Conservation (phyloP, 2,329 filamentous ascomycete genomes). For the Xylaria sp. region DNA sequence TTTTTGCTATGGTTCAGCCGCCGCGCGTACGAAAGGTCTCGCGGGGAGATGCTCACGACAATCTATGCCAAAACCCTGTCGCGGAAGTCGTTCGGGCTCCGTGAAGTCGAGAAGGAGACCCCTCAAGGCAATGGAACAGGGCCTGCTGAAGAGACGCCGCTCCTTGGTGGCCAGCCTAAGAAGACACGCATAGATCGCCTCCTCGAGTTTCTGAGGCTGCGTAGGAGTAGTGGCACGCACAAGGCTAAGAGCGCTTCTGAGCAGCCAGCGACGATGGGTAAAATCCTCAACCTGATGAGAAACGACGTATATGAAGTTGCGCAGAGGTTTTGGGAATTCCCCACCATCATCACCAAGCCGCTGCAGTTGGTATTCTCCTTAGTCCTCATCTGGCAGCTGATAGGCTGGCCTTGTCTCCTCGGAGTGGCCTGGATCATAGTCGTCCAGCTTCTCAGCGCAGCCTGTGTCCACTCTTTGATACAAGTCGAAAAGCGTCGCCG, state of each 20-base stretch:
- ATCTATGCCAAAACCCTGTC: slow-evolving; percentile 77
- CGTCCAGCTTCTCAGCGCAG: slow-evolving; percentile 70
- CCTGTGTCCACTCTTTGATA: slow-evolving; percentile 68
- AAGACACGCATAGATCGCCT: slow-evolving; percentile 34
- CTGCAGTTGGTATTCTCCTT: slow-evolving; percentile 75
- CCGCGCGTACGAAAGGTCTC: slow-evolving; percentile 78
- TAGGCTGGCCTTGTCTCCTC: slow-evolving; percentile 78
- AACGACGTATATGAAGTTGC: slow-evolving; percentile 81
- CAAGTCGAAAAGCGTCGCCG: slow-evolving; percentile 72
- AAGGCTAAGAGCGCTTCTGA: slow-evolving; percentile 39
- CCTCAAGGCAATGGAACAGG: slow-evolving; percentile 21
- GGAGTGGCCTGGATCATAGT: slow-evolving; percentile 70
- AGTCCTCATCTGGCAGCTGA: slow-evolving; percentile 73
- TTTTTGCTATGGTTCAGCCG: slow-evolving; percentile 82
- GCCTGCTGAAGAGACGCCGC: slow-evolving; percentile 27
- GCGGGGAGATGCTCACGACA: slow-evolving; percentile 86
- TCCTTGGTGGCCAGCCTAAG: slow-evolving; percentile 23
- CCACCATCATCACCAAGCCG: slow-evolving; percentile 74
- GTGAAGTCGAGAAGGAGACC: slow-evolving; percentile 33
- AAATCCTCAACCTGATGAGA: slow-evolving; percentile 86
- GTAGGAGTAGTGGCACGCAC: slow-evolving; percentile 22
- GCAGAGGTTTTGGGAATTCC: slow-evolving; percentile 86
- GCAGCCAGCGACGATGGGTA: slow-evolving; percentile 78
- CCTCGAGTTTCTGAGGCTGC: slow-evolving; percentile 32
- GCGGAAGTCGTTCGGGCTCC: slow-evolving; percentile 58